These are phyloP conservation scores for Tieghemiomyces parasiticus DNA, from an alignment of 192 early-diverging fungal species.

Conservation along the genomic window DNA sequence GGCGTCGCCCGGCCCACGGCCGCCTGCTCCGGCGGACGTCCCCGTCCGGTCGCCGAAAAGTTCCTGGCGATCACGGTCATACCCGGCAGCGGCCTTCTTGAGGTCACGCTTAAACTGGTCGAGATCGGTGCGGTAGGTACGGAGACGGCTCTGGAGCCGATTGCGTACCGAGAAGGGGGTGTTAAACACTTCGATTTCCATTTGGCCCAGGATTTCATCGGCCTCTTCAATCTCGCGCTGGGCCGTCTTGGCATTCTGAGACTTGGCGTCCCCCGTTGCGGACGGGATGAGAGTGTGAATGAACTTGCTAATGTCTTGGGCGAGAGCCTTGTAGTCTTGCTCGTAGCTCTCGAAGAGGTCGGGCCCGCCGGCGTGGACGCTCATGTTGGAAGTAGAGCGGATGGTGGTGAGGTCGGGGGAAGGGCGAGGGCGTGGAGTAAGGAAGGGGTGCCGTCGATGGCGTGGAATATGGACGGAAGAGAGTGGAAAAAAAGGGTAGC, in stretches of 20 bases:
- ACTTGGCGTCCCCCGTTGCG: slow-evolving; percentile 38
- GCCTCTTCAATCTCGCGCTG: slow-evolving; percentile 81
- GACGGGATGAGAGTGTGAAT: slow-evolving; percentile 38
- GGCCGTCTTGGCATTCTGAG: slow-evolving; percentile 21
- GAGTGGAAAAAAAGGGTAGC: too few species aligned
- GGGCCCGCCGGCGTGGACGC: slow-evolving; percentile 15
- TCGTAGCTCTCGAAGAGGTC: slow-evolving; percentile 83
- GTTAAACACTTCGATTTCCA: slow-evolving; percentile 85
- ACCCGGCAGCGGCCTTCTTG: slow-evolving; percentile 15
- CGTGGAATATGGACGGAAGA: too few species aligned
- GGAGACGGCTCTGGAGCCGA: slow-evolving; percentile 49
- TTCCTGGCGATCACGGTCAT: slow-evolving; percentile 37
- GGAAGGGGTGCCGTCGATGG: too few species aligned
- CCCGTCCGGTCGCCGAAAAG: slow-evolving; percentile 30
- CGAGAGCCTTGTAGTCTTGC: slow-evolving; percentile 54
- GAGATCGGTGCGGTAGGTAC: slow-evolving; percentile 60
- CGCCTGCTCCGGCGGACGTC: slow-evolving; percentile 10
- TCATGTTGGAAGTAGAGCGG: too few species aligned
- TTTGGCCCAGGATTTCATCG: slow-evolving; percentile 81
- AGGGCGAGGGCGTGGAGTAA: too few species aligned
- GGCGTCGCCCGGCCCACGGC: too few species aligned
- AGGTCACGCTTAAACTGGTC: slow-evolving; percentile 66
- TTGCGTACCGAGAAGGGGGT: slow-evolving; percentile 42
- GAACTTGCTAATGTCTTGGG: slow-evolving; percentile 37
- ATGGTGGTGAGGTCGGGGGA: too few species aligned